These are phyloP conservation scores for Lachancea thermotolerans DNA, from an alignment of 805 yeast species.

Conservation along the genomic window DNA sequence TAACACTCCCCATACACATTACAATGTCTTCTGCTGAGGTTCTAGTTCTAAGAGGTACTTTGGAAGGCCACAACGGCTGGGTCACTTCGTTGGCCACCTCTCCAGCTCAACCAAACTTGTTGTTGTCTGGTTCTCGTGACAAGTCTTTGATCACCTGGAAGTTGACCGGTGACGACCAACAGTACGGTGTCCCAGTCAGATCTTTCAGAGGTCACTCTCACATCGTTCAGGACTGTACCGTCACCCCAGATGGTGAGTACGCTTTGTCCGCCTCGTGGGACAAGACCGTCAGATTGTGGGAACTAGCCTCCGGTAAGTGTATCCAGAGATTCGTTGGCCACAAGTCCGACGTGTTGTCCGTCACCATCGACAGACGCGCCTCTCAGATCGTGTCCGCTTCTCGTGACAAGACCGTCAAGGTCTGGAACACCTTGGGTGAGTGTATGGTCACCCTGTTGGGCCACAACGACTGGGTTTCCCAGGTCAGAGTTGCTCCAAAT, in stretches of 20 bases:
- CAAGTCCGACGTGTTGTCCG: slow-evolving; percentile 95
- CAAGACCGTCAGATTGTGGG: slow-evolving; percentile 97
- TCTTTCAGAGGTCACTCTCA: slow-evolving; percentile 98
- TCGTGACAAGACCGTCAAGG: slow-evolving; percentile 97
- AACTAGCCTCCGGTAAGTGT: slow-evolving; percentile 87
- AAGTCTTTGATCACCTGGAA: slow-evolving; percentile 98
- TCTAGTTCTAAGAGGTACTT: slow-evolving; percentile 99
- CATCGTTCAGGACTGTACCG: slow-evolving; percentile 96
- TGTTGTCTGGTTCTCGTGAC: slow-evolving; percentile 98
- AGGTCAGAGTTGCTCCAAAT: slow-evolving; percentile 92
- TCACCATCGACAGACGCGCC: slow-evolving; percentile 91
- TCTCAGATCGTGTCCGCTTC: slow-evolving; percentile 98
- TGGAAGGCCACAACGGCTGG: slow-evolving; percentile 97
- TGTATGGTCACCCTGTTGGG: slow-evolving; percentile 91
- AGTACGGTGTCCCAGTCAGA: slow-evolving; percentile 97
- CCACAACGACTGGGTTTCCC: slow-evolving; percentile 98
- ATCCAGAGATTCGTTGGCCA: slow-evolving; percentile 96
- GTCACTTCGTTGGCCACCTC: slow-evolving; percentile 98
- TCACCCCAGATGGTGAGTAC: slow-evolving; percentile 95
- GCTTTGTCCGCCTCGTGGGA: slow-evolving; percentile 99
- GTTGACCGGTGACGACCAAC: slow-evolving; percentile 90
- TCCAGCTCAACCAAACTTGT: slow-evolving; percentile 95
- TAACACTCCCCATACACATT: background rate
- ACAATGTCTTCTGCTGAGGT: slow-evolving; percentile 79
- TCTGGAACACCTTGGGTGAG: slow-evolving; percentile 98